Evolutionary conservation across 1,139 yeast genomes (phyloP), one percentile per base, ranked within the genome.

Genomic region (Candida sp.): DNA sequence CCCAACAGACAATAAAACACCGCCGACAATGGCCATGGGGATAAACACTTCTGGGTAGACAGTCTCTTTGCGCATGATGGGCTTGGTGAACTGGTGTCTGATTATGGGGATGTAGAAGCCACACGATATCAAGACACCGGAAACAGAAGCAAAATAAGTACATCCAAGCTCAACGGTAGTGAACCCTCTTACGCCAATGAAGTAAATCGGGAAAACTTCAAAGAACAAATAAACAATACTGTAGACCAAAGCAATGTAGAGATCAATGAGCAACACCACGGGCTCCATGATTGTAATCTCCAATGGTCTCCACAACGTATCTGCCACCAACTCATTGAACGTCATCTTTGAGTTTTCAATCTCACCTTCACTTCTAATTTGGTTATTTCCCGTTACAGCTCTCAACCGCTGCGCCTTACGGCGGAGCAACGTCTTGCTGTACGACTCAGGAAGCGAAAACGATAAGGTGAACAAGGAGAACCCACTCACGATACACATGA

Each of bases 181-280:
- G 63, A 85, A 84, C 46, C 72, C 62, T 56, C 80, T 72, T 34
- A 72, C 61, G 4, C 70, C 80, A 7, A 58, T 50, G 55, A 78
- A 84, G 1, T 82, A 83, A 47, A 84, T 72, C 7, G 90, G 89
- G 63, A 81, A 80, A 0, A 84, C 85, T 63, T 85, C 89, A 58
- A 85, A 82, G 75, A 81, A 84, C 46, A 84, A 68, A 60, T 84
- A 85, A 62, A 81, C 63, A 33, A 81, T 66, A 31, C 85, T 77
- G 63, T 84, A 85, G 22, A 80, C 72, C 60, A 85, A 66, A 2
- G 86, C 78, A 57, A 80, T 68, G 63, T 85, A 84, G 23, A 80
- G 32, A 58, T 84, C 68, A 59, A 78, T 69, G 64, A 76, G 58
- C 63, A 85, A 50, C 52, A 77, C 75, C 46, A 78, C 74, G 40